Evolutionary conservation across 441 rosid species (phyloP).

Genomic region (Manihot esculenta): DNA sequence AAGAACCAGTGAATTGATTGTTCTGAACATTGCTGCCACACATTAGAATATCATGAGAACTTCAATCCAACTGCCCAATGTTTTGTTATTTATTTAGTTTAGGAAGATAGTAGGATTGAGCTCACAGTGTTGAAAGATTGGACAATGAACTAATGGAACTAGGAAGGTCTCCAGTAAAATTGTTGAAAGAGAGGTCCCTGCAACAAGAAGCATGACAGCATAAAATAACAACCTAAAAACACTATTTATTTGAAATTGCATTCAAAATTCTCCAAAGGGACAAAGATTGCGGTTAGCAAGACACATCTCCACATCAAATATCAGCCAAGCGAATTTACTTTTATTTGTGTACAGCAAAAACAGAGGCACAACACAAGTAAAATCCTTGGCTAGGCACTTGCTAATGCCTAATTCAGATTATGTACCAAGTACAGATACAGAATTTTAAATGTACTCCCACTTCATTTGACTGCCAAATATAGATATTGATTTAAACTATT

Average conservation of each 20-base stretch:
- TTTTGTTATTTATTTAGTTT: neutral
- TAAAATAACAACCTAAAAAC: slow-evolving; percentile 13
- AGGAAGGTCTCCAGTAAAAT: slow-evolving; percentile 89
- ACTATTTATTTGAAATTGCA: neutral
- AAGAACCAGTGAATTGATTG: slow-evolving; percentile 85
- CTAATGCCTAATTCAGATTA: neutral
- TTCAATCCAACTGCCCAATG: slow-evolving; percentile 14
- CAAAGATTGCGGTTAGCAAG: neutral
- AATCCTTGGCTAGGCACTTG: neutral
- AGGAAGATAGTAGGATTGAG: slow-evolving; percentile 24
- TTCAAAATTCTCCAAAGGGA: neutral
- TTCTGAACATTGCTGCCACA: slow-evolving; percentile 77
- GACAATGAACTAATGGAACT: slow-evolving; percentile 62
- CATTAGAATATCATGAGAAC: slow-evolving; percentile 31
- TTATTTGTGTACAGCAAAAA: neutral
- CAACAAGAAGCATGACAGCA: slow-evolving; percentile 18
- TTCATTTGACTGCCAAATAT: neutral
- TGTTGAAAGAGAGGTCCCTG: slow-evolving; percentile 95
- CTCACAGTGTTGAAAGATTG: slow-evolving; percentile 81
- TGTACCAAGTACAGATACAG: too few relatives aligned
- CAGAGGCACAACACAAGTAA: neutral
- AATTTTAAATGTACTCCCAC: neutral
- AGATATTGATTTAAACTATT: neutral
- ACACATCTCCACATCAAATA: slow-evolving; percentile 7
- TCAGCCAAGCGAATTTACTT: neutral